Base-by-base conservation (phyloP, 225 moss, liverwort and hornwort species). In the Sphagnum tenellum region DNA sequence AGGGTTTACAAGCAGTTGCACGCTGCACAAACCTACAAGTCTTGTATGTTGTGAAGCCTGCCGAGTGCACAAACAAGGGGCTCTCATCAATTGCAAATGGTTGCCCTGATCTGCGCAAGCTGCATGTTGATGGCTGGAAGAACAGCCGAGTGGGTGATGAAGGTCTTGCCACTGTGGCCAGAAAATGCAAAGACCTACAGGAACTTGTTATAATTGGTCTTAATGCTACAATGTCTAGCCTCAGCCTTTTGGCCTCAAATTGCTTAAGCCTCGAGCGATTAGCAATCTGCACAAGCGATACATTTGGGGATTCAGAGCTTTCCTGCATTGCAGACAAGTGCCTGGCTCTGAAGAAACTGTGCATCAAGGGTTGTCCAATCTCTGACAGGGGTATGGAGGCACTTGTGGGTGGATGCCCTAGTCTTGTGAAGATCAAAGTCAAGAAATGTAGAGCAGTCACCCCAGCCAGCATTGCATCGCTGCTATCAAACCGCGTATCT, bases 81-180 rank as follows among this genome's bases (percentile, higher is more conserved):
- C 92, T 96, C 5, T 87, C 92, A 9, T 92, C 96, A 29, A 86
- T 96, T 49, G 96, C 96, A 6, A 81, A 78, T 48, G 96, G 96
- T 8, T 96, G 96, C 63, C 82, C 75, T 73, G 77, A 82, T 50
- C 68, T 96, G 59, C 86, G 88, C n/a, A 96, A 96, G 73, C 81
- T 96, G 8, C 96, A 92, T 66, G 92, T 96, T 49, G 96, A 96
- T 82, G 96, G 92, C 47, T 85, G 88, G 88, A 96, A 96, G 74
- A 79, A 82, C 61, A 88, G 86, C 51, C 88, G 88, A 13, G 89
- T 96, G 12, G 96, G 96, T 44, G 96, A 96, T 45, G 96, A 92
- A 57, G 96, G 96, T 2, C 92, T 96, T 45, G 81, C 85, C 10
- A 89, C 88, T 72, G 89, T 96, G 8, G 96, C 96, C 9, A 78